Evolutionary conservation across 176 grass and related monocot species (phyloP).

Genomic region (Oryza glaberrima): DNA sequence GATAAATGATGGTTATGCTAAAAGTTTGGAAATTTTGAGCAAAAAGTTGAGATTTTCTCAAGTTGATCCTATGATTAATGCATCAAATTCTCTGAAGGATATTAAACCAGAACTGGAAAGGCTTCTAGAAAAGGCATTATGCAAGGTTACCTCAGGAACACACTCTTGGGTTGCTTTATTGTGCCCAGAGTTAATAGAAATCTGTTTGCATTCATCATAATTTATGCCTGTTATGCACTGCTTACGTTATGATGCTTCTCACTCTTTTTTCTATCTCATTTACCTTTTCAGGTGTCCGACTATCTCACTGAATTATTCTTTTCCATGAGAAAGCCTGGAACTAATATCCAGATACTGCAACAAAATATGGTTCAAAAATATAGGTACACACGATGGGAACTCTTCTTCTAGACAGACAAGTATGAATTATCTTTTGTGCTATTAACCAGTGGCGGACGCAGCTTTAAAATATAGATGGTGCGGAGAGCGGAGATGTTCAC

Average conservation of each 20-base stretch:
- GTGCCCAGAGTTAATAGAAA: constrained; percentile 13
- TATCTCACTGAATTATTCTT: constrained; percentile 69
- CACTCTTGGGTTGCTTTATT: constrained; percentile 22
- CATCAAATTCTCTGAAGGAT: constrained; percentile 82
- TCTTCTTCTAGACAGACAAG: constrained; percentile 1
- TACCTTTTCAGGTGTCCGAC: constrained; percentile 62
- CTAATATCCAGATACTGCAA: constrained; percentile 97
- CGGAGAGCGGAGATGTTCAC: too few relatives aligned
- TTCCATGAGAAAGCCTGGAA: constrained; percentile 79
- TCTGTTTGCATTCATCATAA: not conserved
- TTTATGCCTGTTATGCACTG: constrained; percentile 5
- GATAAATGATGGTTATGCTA: constrained; percentile 77
- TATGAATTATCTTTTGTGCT: constrained; percentile 11
- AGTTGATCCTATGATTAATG: constrained; percentile 65
- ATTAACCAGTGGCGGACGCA: not conserved
- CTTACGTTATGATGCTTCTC: constrained; percentile 23
- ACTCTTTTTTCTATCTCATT: constrained; percentile 10
- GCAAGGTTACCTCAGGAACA: constrained; percentile 55
- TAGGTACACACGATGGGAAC: constrained; percentile 53
- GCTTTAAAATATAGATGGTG: too few relatives aligned
- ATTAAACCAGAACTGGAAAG: constrained; percentile 75
- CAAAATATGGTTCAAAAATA: constrained; percentile 82
- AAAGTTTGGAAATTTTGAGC: constrained; percentile 69
- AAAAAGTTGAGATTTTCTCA: constrained; percentile 84
- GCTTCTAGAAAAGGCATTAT: constrained; percentile 67